These are phyloP conservation scores for Stevia rebaudiana DNA, from an alignment of 140 eudicot genomes.

Conservation along the genomic window DNA sequence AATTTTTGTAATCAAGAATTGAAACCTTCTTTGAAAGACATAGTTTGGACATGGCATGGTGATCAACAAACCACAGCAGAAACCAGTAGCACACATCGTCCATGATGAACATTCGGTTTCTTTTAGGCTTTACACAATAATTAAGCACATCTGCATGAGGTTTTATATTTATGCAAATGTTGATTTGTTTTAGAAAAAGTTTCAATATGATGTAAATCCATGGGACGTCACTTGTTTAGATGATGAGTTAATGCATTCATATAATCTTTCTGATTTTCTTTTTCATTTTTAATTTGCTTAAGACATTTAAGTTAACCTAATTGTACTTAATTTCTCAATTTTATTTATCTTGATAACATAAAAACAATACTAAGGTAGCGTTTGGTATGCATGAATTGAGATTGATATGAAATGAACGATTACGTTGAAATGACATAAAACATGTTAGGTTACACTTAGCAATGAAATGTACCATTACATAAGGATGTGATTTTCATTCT, in stretches of 20 bases:
- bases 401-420: too few species aligned
- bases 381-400: too few species aligned
- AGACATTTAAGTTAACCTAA: not conserved
- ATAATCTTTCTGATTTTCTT: not conserved
- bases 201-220: slow-evolving; percentile 15
- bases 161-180: slow-evolving; percentile 15
- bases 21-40: slow-evolving; percentile 62
- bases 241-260: slow-evolving; percentile 22
- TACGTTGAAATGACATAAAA: too few species aligned
- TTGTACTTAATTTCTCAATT: not conserved
- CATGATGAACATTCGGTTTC: slow-evolving; percentile 6
- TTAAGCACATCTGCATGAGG: slow-evolving; percentile 3
- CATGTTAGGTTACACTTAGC: too few species aligned
- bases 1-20: slow-evolving; percentile 49
- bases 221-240: slow-evolving; percentile 5
- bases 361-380: not conserved
- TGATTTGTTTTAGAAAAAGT: not conserved
- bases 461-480: too few species aligned
- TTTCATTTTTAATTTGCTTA: not conserved
- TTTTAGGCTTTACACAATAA: slow-evolving; percentile 2
- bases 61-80: slow-evolving; percentile 18
- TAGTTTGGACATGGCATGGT: slow-evolving; percentile 60
- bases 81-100: slow-evolving; percentile 20
- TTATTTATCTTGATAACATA: not conserved
- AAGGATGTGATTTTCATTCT: too few species aligned